A percentile compares a stretch with the other conserved stretches of the same genome.
These are phyloP conservation scores for Fusarium sp. DNA, from an alignment of 2,329 filamentous ascomycete genomes.

Conservation along the genomic window DNA sequence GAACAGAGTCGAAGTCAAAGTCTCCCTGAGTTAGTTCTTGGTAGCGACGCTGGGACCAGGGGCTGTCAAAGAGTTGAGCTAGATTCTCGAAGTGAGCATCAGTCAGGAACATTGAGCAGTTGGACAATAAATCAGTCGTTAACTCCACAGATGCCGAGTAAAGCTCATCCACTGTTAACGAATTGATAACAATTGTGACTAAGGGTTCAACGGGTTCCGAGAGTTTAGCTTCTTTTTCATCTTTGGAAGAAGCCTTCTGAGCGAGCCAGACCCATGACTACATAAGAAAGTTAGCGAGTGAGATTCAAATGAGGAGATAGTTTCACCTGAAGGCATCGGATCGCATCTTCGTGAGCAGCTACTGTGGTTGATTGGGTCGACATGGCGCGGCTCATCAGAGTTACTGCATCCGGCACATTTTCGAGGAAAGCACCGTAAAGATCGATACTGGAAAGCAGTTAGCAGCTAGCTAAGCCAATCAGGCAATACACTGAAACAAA, in stretches of 20 bases:
- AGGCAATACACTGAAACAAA: conserved; percentile 51
- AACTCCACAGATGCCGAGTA: conserved; percentile 75
- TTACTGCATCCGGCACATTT: conserved; percentile 58
- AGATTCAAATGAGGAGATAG: conserved; percentile 12
- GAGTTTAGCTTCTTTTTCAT: conserved; percentile 61
- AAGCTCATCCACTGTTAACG: conserved; percentile 70
- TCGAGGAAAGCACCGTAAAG: conserved; percentile 59
- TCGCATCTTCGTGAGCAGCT: conserved; percentile 66
- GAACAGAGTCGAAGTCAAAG: conserved; percentile 74
- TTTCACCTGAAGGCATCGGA: conserved; percentile 71
- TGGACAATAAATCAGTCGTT: conserved; percentile 75
- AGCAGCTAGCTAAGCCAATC: conserved; percentile 42
- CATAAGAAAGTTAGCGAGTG: conserved; percentile 17
- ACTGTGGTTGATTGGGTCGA: conserved; percentile 47
- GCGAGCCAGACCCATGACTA: conserved; percentile 83
- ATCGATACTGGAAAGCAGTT: conserved; percentile 50
- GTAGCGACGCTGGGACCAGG: conserved; percentile 72
- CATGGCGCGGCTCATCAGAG: conserved; percentile 59
- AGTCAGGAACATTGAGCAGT: conserved; percentile 75
- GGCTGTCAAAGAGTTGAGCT: conserved; percentile 71
- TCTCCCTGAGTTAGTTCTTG: conserved; percentile 70
- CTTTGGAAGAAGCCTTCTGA: conserved; percentile 73
- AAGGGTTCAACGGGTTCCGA: conserved; percentile 72
- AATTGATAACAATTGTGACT: conserved; percentile 71
- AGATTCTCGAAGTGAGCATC: conserved; percentile 71